These are phyloP conservation scores for Phaseolus coccineus DNA, from an alignment of 331 rosid species.

Conservation along the genomic window DNA sequence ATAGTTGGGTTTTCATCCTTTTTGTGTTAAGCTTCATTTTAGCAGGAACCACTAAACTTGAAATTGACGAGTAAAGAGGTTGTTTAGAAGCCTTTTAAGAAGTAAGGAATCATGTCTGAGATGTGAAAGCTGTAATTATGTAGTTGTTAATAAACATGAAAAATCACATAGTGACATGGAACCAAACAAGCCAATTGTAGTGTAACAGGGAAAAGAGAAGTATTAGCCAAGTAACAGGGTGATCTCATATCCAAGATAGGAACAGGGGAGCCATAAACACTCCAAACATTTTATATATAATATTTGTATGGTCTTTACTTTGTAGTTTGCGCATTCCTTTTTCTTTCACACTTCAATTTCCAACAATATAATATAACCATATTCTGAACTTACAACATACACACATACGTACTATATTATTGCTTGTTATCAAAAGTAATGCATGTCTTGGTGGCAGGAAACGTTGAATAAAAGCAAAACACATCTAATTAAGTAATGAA, in stretches of 20 bases:
- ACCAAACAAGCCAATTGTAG: background rate
- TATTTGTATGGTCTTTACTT: slow-evolving; percentile 11
- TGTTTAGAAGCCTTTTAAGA: background rate
- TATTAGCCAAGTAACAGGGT: background rate
- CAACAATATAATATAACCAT: slow-evolving; percentile 1
- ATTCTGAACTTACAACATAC: background rate
- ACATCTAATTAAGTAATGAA: background rate
- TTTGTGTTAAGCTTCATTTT: slow-evolving; percentile 27
- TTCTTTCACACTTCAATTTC: background rate
- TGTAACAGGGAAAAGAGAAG: background rate
- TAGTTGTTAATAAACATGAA: background rate
- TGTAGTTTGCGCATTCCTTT: background rate
- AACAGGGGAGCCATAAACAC: slow-evolving; percentile 5
- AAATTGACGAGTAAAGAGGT: slow-evolving; percentile 10
- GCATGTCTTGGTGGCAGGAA: slow-evolving; percentile 11
- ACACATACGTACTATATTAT: background rate
- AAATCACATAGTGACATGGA: background rate
- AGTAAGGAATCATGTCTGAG: background rate
- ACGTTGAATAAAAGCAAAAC: background rate
- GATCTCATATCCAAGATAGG: background rate
- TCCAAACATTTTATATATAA: background rate
- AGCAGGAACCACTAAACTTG: slow-evolving; percentile 35
- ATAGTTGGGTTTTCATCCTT: slow-evolving; percentile 39
- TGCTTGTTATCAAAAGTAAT: slow-evolving; percentile 27
- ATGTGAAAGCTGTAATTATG: background rate